Percentiles rank a stretch among this genome's conserved stretches.
phyloP scores from a whole-genome alignment of 2,329 filamentous ascomycete species.

The Ciborinia camelliae region DNA sequence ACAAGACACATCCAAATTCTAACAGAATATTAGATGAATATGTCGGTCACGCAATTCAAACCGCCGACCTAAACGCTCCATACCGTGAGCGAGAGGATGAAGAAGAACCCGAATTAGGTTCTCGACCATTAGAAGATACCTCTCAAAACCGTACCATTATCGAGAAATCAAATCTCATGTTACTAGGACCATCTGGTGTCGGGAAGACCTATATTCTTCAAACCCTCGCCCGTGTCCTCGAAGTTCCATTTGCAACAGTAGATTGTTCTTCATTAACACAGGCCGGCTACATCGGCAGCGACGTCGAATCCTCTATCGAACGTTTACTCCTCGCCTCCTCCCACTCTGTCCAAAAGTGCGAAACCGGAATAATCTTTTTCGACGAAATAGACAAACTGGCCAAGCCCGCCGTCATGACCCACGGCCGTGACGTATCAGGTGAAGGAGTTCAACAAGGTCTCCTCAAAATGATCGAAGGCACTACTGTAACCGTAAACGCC shows the following conservation, averaged over 20 bases:
- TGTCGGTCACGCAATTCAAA: constrained; percentile 44
- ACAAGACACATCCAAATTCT: constrained; percentile 33
- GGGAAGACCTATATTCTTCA: constrained; percentile 90
- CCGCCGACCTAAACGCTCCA: constrained; percentile 30
- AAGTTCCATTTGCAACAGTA: constrained; percentile 91
- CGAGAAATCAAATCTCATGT: constrained; percentile 91
- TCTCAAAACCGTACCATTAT: constrained; percentile 45
- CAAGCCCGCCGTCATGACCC: constrained; percentile 68
- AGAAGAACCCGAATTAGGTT: constrained; percentile 27
- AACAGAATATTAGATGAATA: constrained; percentile 51
- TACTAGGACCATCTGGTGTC: constrained; percentile 89
- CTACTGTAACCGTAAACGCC: constrained; percentile 85
- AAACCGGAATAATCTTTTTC: constrained; percentile 90
- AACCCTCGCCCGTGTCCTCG: constrained; percentile 86
- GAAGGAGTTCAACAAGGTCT: constrained; percentile 96
- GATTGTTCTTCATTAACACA: constrained; percentile 96
- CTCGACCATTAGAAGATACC: constrained; percentile 22
- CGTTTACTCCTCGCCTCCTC: constrained; percentile 85
- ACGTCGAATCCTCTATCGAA: constrained; percentile 94
- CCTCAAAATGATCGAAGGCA: constrained; percentile 93
- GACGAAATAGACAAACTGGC: constrained; percentile 99
- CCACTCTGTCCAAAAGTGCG: constrained; percentile 78
- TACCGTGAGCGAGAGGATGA: constrained; percentile 17
- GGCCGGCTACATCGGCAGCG: constrained; percentile 95
- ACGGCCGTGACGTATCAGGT: constrained; percentile 90